Base-by-base conservation (phyloP, 192 early-diverging fungal species). In the Allomyces arbusculus region DNA sequence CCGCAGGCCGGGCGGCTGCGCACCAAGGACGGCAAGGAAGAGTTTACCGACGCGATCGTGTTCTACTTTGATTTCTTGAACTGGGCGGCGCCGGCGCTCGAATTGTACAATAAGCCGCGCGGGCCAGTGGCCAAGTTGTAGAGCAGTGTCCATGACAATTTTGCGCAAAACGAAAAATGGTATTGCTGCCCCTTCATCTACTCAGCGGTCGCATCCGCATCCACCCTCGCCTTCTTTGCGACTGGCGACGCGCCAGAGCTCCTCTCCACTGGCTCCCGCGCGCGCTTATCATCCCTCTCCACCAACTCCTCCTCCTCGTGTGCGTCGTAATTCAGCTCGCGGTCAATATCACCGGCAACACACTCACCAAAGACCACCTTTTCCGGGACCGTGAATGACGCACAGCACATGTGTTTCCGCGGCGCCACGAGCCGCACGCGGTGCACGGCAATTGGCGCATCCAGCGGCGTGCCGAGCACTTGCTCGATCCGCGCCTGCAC, bases 401-500 rank as follows among this genome's bases (percentile, higher is more conserved):
- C 75, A 69, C 97, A 99, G 68, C 90, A 85, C 97, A 99, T 99
- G 26, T 99, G 92, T 79, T 99, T 99, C 63, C 91, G 93, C 3
- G 97, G 97, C 1, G 97, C 93, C 3, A 99, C 97, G 62, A 89
- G 87, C 24, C 97, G 86, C 1, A 99, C 97, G 71, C 81, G 86
- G 70, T 89, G 85, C 6, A 93, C 75, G 9, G 74, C 72, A 65
- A 76, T 74, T 7, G 33, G 33, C 14, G 75, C 70, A 0, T 66
- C 72, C 23, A 76, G 62, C n/a, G 62, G 55, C n/a, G 12, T 9
- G 19, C 64, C 71, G 25, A n/a, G 16, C 20, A 66, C 62, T 61
- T 22, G 24, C 40, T 19, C 62, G 24, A 66, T 66, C 6, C 66
- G 26, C 33, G 61, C n/a, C 26, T 44, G 61, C 24, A 44, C 23